Evolutionary conservation across 495 filamentous ascomycete genomes (phyloP).

Genomic region (Aspergillus haitiensis): DNA sequence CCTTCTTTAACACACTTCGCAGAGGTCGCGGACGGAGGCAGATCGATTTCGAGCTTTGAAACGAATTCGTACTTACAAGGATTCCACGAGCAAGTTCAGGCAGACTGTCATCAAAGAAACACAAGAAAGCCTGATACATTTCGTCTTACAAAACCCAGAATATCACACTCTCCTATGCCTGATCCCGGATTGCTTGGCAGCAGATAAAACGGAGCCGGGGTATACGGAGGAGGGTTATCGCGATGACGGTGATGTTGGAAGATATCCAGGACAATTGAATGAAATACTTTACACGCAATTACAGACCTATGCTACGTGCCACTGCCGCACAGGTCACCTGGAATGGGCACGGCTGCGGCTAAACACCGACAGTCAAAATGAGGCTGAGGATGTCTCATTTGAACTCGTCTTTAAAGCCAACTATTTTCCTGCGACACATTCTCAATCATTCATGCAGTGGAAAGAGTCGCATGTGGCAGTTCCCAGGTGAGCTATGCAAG

Average conservation of each 20-base stretch:
- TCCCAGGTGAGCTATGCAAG: neutral
- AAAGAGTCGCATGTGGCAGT: slow-evolving; percentile 3
- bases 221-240: neutral
- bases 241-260: neutral
- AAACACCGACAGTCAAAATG: neutral
- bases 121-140: neutral
- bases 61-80: slow-evolving; percentile 3
- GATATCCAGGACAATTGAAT: slow-evolving; percentile 5
- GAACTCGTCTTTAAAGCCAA: slow-evolving; percentile 2
- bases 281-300: slow-evolving; percentile 12
- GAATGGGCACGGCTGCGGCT: slow-evolving; percentile 4
- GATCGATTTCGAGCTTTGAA: neutral
- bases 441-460: neutral
- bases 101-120: neutral
- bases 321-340: slow-evolving; percentile 1
- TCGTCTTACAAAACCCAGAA: slow-evolving; percentile 8
- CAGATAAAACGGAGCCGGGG: neutral
- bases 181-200: neutral
- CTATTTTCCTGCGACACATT: neutral
- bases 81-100: neutral
- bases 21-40: neutral
- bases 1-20: neutral
- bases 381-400: slow-evolving; percentile 1
- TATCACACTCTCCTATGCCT: neutral
- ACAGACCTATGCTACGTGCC: slow-evolving; percentile 1